phyloP scores from a whole-genome alignment of 208 protist species.

The Crithidia sp. region DNA sequence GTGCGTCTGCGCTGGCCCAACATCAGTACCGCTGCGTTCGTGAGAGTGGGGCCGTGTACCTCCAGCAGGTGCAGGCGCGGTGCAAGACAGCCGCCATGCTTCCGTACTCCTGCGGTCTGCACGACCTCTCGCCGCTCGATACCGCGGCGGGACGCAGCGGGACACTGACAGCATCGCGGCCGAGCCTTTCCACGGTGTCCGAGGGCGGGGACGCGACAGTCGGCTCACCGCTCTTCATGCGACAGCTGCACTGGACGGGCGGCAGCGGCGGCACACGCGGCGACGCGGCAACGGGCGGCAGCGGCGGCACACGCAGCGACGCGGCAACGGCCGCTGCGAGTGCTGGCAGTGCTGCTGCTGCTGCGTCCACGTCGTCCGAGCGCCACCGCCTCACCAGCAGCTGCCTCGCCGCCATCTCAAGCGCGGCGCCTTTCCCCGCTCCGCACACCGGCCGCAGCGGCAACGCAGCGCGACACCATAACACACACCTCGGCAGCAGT shows the following conservation, averaged over 20 bases:
- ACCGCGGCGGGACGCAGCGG: neutral
- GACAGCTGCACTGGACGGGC: constrained; percentile 12
- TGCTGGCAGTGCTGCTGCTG: too few species aligned
- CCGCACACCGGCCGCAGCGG: neutral
- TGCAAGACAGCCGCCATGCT: constrained; percentile 16
- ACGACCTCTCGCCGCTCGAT: neutral
- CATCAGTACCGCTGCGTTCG: constrained; percentile 3
- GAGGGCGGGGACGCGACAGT: neutral
- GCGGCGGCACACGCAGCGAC: neutral
- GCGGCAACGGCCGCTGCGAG: neutral
- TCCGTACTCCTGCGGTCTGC: neutral
- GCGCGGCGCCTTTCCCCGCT: constrained; percentile 2
- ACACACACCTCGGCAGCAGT: neutral
- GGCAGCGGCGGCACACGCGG: neutral
- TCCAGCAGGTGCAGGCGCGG: constrained; percentile 23
- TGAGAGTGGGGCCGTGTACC: constrained; percentile 1
- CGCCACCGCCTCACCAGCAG: constrained; percentile 4
- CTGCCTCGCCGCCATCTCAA: constrained; percentile 3
- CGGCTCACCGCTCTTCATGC: neutral
- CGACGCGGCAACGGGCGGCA: neutral
- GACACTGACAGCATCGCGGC: neutral
- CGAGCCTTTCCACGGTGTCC: neutral
- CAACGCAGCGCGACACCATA: neutral
- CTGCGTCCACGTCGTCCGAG: constrained; percentile 1
- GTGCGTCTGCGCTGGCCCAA: neutral